These are phyloP conservation scores for Urochloa ruziziensis DNA, from an alignment of 176 grass and related monocot genomes.

Conservation along the genomic window DNA sequence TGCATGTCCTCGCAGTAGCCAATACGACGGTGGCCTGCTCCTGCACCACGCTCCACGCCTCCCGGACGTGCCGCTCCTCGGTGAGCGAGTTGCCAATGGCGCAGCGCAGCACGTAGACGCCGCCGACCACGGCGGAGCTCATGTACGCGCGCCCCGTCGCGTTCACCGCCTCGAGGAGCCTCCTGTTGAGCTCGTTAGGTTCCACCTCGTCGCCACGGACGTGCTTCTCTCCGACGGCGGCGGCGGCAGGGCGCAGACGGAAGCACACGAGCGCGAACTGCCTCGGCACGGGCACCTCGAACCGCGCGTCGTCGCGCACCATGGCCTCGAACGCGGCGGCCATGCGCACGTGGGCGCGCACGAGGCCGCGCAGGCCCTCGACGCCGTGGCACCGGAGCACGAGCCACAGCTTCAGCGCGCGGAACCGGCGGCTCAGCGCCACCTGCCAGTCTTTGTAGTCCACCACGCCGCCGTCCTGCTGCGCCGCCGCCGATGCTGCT, in stretches of 20 bases:
- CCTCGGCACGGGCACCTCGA: slow-evolving; percentile 56
- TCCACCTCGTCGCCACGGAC: neutral
- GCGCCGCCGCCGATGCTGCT: neutral
- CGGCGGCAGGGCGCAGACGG: slow-evolving; percentile 8
- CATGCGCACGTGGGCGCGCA: slow-evolving; percentile 49
- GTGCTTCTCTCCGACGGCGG: neutral
- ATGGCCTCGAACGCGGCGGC: slow-evolving; percentile 49
- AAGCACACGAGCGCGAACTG: slow-evolving; percentile 57
- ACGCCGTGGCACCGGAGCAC: slow-evolving; percentile 56
- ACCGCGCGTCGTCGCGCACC: slow-evolving; percentile 47
- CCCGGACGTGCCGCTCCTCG: slow-evolving; percentile 40
- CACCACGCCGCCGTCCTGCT: slow-evolving; percentile 5
- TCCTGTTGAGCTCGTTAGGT: slow-evolving; percentile 31
- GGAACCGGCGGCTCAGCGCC: slow-evolving; percentile 53
- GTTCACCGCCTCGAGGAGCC: slow-evolving; percentile 61
- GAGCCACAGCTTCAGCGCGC: slow-evolving; percentile 68
- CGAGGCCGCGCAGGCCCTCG: slow-evolving; percentile 42
- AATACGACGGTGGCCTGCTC: slow-evolving; percentile 20
- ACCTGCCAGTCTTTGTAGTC: slow-evolving; percentile 88
- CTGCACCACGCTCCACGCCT: slow-evolving; percentile 45
- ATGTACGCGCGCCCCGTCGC: slow-evolving; percentile 51
- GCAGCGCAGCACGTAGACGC: slow-evolving; percentile 42
- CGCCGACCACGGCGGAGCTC: slow-evolving; percentile 58
- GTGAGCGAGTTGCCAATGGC: slow-evolving; percentile 48
- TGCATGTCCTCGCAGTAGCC: neutral